Percentiles rank a stretch among this genome's conserved stretches.
phyloP scores from a whole-genome alignment of 2,329 filamentous ascomycete genomes.

The Aspergillus novoparasiticus region DNA sequence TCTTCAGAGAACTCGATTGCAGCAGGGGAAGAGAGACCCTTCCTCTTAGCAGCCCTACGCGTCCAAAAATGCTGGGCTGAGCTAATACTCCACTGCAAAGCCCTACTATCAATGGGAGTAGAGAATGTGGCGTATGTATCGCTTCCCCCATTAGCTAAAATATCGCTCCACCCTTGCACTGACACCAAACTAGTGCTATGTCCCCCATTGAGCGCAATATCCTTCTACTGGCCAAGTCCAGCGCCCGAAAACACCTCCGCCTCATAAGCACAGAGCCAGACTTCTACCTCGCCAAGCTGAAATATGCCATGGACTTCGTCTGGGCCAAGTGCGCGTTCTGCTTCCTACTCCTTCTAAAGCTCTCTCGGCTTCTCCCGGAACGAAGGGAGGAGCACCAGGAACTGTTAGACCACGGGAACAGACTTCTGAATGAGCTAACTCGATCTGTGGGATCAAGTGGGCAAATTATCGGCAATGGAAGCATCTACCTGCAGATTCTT shows the following conservation, averaged over 20 bases:
- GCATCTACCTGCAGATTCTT: slow-evolving; percentile 54
- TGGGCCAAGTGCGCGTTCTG: slow-evolving; percentile 63
- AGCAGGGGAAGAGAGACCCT: slow-evolving; percentile 36
- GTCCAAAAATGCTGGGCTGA: slow-evolving; percentile 59
- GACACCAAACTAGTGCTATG: slow-evolving; percentile 44
- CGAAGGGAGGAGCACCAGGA: slow-evolving; percentile 40
- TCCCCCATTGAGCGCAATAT: slow-evolving; percentile 51
- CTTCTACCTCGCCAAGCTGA: slow-evolving; percentile 54
- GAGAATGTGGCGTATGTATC: slow-evolving; percentile 48
- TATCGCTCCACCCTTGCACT: neutral
- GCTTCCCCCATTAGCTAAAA: neutral
- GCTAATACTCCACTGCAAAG: slow-evolving; percentile 56
- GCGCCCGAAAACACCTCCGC: slow-evolving; percentile 54
- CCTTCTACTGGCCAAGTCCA: slow-evolving; percentile 53
- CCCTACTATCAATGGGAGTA: slow-evolving; percentile 51
- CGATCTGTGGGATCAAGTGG: slow-evolving; percentile 29
- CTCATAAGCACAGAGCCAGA: slow-evolving; percentile 51
- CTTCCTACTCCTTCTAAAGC: slow-evolving; percentile 57
- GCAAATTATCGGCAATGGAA: slow-evolving; percentile 44
- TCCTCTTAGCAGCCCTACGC: slow-evolving; percentile 49
- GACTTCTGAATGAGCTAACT: slow-evolving; percentile 47
- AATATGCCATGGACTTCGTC: slow-evolving; percentile 60
- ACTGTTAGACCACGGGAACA: slow-evolving; percentile 48
- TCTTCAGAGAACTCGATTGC: slow-evolving; percentile 30
- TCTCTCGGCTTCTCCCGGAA: slow-evolving; percentile 54